Conservation (phyloP, 306 rosid genomes). For the Albizia julibrissin region DNA sequence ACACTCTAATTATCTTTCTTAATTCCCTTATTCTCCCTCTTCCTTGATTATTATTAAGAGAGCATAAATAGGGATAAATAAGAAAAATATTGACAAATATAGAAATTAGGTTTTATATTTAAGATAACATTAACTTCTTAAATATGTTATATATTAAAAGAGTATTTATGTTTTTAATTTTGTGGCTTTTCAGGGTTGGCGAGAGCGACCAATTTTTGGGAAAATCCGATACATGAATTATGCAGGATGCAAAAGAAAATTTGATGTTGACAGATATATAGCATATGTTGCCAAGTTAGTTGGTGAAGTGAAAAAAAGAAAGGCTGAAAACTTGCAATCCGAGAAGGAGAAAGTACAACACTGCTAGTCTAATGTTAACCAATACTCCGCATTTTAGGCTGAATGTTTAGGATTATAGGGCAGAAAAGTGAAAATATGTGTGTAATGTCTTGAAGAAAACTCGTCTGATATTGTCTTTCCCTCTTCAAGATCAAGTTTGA, state of each 20-base stretch:
- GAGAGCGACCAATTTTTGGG: constrained; percentile 80
- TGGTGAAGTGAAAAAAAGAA: constrained; percentile 67
- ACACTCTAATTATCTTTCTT: no score
- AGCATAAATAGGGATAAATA: no score
- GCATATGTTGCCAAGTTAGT: constrained; percentile 56
- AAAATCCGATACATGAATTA: constrained; percentile 92
- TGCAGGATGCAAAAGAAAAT: constrained; percentile 95
- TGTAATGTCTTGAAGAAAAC: background rate
- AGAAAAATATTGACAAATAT: no score
- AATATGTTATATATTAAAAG: no score
- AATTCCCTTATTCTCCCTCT: no score
- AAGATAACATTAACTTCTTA: no score
- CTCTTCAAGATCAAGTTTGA: background rate
- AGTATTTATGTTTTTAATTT: no score
- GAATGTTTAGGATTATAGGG: constrained; percentile 9
- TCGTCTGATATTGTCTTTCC: background rate
- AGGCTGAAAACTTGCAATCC: constrained; percentile 45
- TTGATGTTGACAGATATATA: constrained; percentile 77
- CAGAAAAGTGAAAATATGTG: background rate
- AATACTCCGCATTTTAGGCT: background rate
- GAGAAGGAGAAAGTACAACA: constrained; percentile 55
- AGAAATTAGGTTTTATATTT: no score
- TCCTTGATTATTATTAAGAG: no score
- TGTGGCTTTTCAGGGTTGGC: constrained; percentile 76
- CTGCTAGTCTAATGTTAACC: background rate